These are phyloP conservation scores for Fusarium ramigenum DNA, from an alignment of 2,329 filamentous ascomycete genomes.

Conservation along the genomic window DNA sequence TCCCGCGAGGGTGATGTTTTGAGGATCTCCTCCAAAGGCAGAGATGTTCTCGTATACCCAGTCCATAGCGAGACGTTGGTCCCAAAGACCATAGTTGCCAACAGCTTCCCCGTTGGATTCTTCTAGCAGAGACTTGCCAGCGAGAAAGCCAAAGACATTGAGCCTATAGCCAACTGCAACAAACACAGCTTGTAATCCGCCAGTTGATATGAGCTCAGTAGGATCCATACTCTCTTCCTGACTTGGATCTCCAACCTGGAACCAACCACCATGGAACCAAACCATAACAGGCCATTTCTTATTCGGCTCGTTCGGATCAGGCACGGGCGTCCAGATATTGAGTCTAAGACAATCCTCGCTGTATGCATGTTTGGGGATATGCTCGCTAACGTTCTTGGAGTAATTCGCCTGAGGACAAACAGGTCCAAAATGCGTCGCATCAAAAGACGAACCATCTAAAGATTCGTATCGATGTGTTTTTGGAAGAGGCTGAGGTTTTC, in stretches of 20 bases:
- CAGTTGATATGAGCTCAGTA: conserved; percentile 52
- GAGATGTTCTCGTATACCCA: conserved; percentile 2
- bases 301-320: not conserved
- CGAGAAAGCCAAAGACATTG: conserved; percentile 15
- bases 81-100: conserved; percentile 10
- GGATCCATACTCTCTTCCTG: conserved; percentile 55
- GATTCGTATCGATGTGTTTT: not conserved
- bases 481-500: not conserved
- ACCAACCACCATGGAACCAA: conserved; percentile 57
- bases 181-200: not conserved
- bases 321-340: not conserved
- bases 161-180: conserved; percentile 3
- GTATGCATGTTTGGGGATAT: conserved; percentile 9
- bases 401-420: conserved; percentile 11
- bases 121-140: not conserved
- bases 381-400: conserved; percentile 16
- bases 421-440: not conserved
- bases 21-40: not conserved
- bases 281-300: conserved; percentile 46
- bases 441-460: not conserved
- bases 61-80: conserved; percentile 13
- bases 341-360: conserved; percentile 9
- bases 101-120: not conserved
- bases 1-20: not conserved
- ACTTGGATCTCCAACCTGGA: conserved; percentile 56